Evolutionary conservation across 345 rosid species (phyloP).

Genomic region (Bruguiera gymnorhiza): DNA sequence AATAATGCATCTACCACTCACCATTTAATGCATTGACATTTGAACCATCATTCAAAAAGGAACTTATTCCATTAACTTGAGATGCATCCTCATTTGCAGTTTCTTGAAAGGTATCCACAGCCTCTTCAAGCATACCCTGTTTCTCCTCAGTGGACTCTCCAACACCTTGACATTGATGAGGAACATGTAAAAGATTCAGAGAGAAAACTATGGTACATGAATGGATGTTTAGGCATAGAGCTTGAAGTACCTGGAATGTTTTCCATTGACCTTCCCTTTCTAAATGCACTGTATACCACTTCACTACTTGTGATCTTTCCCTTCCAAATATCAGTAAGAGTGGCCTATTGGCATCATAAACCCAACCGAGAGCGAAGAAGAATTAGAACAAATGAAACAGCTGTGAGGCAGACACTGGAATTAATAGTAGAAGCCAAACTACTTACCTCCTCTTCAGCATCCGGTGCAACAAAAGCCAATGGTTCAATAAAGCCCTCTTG

Average conservation of each 20-base stretch:
- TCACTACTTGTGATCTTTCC: constrained; percentile 65
- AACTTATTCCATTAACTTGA: constrained; percentile 18
- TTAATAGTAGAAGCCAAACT: background rate
- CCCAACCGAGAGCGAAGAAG: constrained; percentile 1
- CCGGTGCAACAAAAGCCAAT: constrained; percentile 71
- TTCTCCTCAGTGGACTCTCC: constrained; percentile 44
- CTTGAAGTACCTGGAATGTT: constrained; percentile 37
- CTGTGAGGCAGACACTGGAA: constrained; percentile 1
- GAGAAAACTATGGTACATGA: background rate
- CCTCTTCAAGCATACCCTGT: constrained; percentile 32
- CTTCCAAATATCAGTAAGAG: constrained; percentile 59
- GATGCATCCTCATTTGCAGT: constrained; percentile 16
- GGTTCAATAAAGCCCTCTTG: constrained; percentile 45
- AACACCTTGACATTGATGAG: constrained; percentile 24
- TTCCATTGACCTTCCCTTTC: constrained; percentile 38
- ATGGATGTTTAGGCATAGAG: background rate
- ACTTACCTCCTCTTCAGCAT: constrained; percentile 71
- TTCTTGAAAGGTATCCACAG: constrained; percentile 25
- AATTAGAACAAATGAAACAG: constrained; percentile 9
- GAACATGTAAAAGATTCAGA: constrained; percentile 4
- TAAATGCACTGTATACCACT: constrained; percentile 38
- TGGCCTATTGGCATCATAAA: constrained; percentile 37
- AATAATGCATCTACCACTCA: constrained; percentile 2
- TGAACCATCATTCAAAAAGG: constrained; percentile 19
- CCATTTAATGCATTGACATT: constrained; percentile 17